Base-by-base conservation (phyloP, 371 early-diverging fungal genomes). In the Mortierella sp. region DNA sequence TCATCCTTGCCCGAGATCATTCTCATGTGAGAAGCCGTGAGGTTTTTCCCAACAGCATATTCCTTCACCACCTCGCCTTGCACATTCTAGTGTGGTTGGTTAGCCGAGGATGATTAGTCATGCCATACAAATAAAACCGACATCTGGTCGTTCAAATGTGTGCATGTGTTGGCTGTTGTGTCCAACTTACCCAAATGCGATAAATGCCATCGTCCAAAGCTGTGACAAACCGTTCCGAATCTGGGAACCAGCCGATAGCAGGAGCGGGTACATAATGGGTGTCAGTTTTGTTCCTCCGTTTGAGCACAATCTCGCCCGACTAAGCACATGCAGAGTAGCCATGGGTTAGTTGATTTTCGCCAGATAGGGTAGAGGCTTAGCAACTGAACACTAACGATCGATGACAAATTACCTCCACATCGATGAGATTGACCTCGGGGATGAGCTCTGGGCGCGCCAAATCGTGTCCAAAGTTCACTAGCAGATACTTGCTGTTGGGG, bases 191-290 rank as follows among this genome's bases (percentile, higher is more conserved):
- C 65, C 60, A 60, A 21, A 71, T 47, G 37, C 27, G 22, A 29
- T 60, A 49, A 19, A 47, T 28, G 13, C 71, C 64, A 13, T 48
- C 46, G 14, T 59, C 60, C n/a, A 56, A 21, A 5, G 50, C 45
- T 10, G 65, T 52, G 22, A 71, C 13, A 25, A 71, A 60, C n/a
- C 61, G 56, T 40, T 65, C 21, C 9, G 65, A 60, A 28, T 71
- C 65, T 22, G 71, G 31, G 40, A 71, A 59, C 71, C 71, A 71
- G n/a, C 53, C 31, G 17, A 71, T 45, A 14, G 56, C 60, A 7
- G 24, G 10, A 13, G n/a, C 41, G 21, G 21, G 16, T 2, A 31
- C 8, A 21, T 22, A 10, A 0, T 27, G 10, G 5, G 37, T 28
- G n/a, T 45, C 46, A 16, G n/a, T 43, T 28, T 34, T 22, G 6